Evolutionary conservation across 352 stramenopile genomes (phyloP), one percentile per base, ranked within the genome.

Genomic region (Thalassiosira mediterranea): DNA sequence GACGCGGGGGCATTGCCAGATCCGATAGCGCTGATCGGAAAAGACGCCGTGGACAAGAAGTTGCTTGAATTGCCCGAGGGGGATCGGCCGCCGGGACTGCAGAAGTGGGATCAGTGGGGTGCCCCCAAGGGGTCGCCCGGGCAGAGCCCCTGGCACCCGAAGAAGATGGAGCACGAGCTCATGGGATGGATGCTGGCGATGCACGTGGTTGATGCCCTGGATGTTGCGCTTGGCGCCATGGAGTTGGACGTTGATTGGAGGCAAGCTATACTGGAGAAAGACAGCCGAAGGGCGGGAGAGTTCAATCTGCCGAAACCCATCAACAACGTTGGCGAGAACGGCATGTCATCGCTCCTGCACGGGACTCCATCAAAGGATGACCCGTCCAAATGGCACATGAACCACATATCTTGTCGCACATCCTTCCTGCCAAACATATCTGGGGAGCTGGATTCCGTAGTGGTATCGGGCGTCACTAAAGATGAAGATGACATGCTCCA

Each of bases 181-280:
- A 79, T 89, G 48, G 87, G 71, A 49, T 91, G 77, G 80, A 86
- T 89, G 59, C 52, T 93, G 23, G 73, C 84, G 15, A 89, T 93
- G 84, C 75, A 91, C 60, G 82, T 91, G 47, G 26, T 91, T 2
- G 64, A 86, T 26, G 83, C 82, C 17, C 42, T 88, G 21, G 72
- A 86, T 38, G 44, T 72, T 59, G 71, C 67, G 26, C 49, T 83
- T n/a, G 38, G 58, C 34, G 64, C 76, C 64, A 83, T 83, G 75
- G 49, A 56, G 29, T 7, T 56, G 19, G 63, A 79, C 69, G 21
- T 13, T 3, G 44, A 79, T 67, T 75, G 61, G 67, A 78, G 54
- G 29, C 25, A 71, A 26, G 52, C 28, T n/a, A 54, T 76, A 29
- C 13, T 68, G 28, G 25, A 52, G 13, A 1, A 65, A 11, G 38